A percentile compares a stretch with the other conserved stretches of the same genome.
Evolutionary conservation across 2,329 filamentous ascomycete species (phyloP).

Genomic region (Malbranchea zuffiana): DNA sequence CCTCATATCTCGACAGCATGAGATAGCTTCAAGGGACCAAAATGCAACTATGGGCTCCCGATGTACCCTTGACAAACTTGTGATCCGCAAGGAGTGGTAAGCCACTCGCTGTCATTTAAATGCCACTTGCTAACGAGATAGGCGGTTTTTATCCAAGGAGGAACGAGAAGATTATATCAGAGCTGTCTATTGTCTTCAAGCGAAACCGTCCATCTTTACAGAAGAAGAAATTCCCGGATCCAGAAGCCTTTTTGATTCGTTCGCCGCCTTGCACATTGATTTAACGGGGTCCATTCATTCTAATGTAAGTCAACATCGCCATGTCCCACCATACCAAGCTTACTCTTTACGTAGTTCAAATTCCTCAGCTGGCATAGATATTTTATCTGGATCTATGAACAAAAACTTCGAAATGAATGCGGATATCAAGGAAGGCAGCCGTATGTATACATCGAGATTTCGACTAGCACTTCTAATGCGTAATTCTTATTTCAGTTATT

Average conservation of each 20-base stretch:
- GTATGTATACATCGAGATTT: slow-evolving; percentile 1
- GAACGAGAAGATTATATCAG: slow-evolving; percentile 14
- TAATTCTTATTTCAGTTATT: slow-evolving; percentile 16
- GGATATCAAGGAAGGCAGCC: slow-evolving; percentile 31
- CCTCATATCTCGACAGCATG: slow-evolving; percentile 4
- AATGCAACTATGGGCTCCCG: neutral
- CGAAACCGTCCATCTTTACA: slow-evolving; percentile 10
- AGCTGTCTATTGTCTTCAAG: slow-evolving; percentile 15
- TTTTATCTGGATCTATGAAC: slow-evolving; percentile 29
- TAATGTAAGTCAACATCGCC: slow-evolving; percentile 9
- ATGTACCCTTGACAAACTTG: slow-evolving; percentile 10
- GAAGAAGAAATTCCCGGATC: slow-evolving; percentile 13
- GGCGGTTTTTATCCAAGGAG: slow-evolving; percentile 12
- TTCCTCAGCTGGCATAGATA: slow-evolving; percentile 32
- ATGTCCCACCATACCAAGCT: neutral
- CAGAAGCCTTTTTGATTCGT: slow-evolving; percentile 15
- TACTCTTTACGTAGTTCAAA: neutral
- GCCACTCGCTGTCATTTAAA: neutral
- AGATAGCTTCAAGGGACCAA: no score
- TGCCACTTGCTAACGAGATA: no score
- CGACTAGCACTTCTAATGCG: neutral
- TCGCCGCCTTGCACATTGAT: slow-evolving; percentile 15
- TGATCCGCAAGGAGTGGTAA: slow-evolving; percentile 15
- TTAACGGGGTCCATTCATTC: slow-evolving; percentile 13
- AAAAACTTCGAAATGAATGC: slow-evolving; percentile 31